Evolutionary conservation across 352 stramenopile species (phyloP), one percentile per base, ranked within the genome.

Genomic region (Globisporangium alternatum): DNA sequence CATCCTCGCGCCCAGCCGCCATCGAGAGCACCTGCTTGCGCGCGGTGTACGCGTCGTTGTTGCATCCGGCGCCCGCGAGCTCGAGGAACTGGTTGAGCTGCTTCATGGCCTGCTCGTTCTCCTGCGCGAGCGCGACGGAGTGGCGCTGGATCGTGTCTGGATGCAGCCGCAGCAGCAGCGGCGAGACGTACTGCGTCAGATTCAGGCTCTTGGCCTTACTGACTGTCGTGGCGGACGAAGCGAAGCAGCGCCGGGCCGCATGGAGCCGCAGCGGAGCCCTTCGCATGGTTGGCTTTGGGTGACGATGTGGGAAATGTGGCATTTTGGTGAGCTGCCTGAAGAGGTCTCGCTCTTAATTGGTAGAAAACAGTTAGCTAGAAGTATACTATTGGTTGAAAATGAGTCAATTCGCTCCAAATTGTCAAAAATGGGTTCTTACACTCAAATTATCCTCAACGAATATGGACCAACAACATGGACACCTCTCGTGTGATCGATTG

Each of bases 21-120:
- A 83, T 65, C 12, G 71, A 76, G 35, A 86, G 57, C 30, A 89
- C 65, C 35, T 87, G 78, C 51, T 78, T 80, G 19, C 80, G 81
- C 15, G 80, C 75, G 48, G 70, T 71, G 65, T 76, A 82, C 5
- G 76, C 72, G 71, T 91, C 78, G 70, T 87, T 89, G 66, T 90
- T 90, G 67, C 83, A 93, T 55, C 78, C 83, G 19, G 69, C 75
- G 8, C 71, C 53, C 17, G 83, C 83, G 52, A 93, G 69, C 59
- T 86, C 79, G 17, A 93, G 67, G 64, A 91, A 93, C 53, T 81
- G 66, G 68, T 93, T 93, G 57, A 93, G 77, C 56, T 89, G 75
- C 68, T 93, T 93, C n/a, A 93, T 72, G 15, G 83, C 82, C 19
- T 83, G 66, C 66, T 90, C 83, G 52, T 93, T 90, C 62, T 78